Evolutionary conservation across 2,329 filamentous ascomycete species (phyloP), one percentile per base, ranked within the genome.

Genomic region (Alternaria arborescens): DNA sequence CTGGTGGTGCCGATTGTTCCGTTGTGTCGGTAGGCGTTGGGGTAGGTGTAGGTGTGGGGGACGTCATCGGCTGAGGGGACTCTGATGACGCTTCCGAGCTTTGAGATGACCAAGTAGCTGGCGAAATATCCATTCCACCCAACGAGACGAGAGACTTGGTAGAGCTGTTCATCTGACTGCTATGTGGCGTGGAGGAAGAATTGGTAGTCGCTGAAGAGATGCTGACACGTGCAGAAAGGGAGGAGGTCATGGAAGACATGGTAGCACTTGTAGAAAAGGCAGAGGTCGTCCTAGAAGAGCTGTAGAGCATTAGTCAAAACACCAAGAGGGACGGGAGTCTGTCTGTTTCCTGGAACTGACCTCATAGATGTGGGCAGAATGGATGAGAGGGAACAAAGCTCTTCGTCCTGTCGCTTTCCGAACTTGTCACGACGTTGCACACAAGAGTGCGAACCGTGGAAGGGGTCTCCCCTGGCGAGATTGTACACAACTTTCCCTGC

Each of bases 311-410:
- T 36, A 36, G 32, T 14, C 14, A 3, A 36, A 14, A 36, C 12
- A 14, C 6, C 0, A 14, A 36, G 32, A 36, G 32, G 3, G 2
- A 16, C 12, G 1, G 12, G 0, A 14, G 0, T 14, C 11, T 12
- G 5, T 12, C 1, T 12, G 14, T 36, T 14, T 6, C 14, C 11
- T 3, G 1, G 14, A 36, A 36, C 32, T 16, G 3, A 36, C 32
- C 32, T 36, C 32, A 0, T 36, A 8, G 5, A 36, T 36, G 32
- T 36, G 0, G 32, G 6, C 12, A 14, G 0, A 1, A 12, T 14
- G 14, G 32, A 36, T 16, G 32, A 36, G 0, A 36, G 32, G 6
- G 32, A 36, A 12, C 32, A 36, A 14, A 36, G 32, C 32, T 5
- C 32, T 22, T 41, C 18, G 28, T 3, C 42, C 30, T 30, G 41